phyloP scores from a whole-genome alignment of 805 yeast species.

The Barnettozyma populi region DNA sequence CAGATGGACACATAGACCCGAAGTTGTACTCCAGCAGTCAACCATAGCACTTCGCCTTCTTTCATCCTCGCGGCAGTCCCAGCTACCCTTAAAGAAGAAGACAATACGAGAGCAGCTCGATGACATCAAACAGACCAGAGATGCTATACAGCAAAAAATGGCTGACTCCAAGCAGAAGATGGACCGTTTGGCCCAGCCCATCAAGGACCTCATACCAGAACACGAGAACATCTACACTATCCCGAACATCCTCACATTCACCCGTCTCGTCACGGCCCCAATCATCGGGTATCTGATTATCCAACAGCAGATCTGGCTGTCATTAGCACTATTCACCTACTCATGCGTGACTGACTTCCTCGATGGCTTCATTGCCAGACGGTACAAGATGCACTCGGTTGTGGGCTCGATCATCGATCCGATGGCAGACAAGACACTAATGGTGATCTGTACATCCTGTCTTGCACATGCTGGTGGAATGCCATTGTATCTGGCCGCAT shows the following conservation, averaged over 20 bases:
- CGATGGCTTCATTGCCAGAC: conserved; percentile 90
- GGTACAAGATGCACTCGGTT: conserved; percentile 66
- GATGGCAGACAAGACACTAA: conserved; percentile 85
- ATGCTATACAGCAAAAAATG: conserved; percentile 3
- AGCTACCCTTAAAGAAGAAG: background rate
- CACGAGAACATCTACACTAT: conserved; percentile 70
- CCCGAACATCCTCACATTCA: conserved; percentile 80
- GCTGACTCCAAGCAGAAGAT: conserved; percentile 21
- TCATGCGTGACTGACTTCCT: conserved; percentile 88
- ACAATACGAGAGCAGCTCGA: conserved; percentile 7
- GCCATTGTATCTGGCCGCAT: conserved; percentile 60
- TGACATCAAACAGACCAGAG: conserved; percentile 5
- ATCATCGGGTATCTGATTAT: conserved; percentile 74
- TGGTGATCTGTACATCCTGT: conserved; percentile 80
- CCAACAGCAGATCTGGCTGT: conserved; percentile 54
- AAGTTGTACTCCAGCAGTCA: background rate
- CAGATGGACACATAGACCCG: background rate
- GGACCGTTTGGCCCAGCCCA: conserved; percentile 27
- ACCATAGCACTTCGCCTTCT: background rate
- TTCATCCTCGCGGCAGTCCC: background rate
- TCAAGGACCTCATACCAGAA: conserved; percentile 28
- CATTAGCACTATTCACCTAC: conserved; percentile 70
- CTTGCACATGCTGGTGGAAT: conserved; percentile 62
- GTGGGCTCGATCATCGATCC: conserved; percentile 94
- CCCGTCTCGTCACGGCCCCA: conserved; percentile 81